Percentiles rank a stretch among this genome's conserved stretches.
Evolutionary conservation across 2,329 filamentous ascomycete genomes (phyloP).

Genomic region (Fonsecaea multimorphosa): DNA sequence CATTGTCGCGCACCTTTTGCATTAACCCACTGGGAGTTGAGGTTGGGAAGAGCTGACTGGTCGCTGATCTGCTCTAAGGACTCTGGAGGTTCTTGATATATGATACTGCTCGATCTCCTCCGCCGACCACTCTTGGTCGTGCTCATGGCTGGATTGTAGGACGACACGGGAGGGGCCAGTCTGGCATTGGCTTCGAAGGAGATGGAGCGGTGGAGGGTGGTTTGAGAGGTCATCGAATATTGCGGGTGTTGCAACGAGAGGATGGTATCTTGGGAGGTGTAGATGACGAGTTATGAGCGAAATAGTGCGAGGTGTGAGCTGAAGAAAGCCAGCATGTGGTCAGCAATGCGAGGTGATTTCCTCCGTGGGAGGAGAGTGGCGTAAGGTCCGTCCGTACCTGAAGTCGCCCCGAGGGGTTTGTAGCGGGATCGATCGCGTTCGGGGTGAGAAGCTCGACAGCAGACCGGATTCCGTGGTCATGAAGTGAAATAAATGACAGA

Average conservation of each 20-base stretch:
- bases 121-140: constrained; percentile 74
- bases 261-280: neutral
- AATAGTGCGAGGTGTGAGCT: constrained; percentile 2
- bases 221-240: constrained; percentile 53
- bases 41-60: constrained; percentile 89
- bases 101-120: constrained; percentile 96
- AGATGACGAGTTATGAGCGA: neutral
- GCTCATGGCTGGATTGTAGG: constrained; percentile 59
- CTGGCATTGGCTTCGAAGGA: constrained; percentile 86
- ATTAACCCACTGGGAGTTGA: constrained; percentile 99
- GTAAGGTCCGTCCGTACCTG: constrained; percentile 15
- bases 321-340: constrained; percentile 5
- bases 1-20: constrained; percentile 77
- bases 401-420: neutral
- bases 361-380: constrained; percentile 5
- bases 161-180: constrained; percentile 62
- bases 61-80: constrained; percentile 97
- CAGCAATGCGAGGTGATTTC: constrained; percentile 8
- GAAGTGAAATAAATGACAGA: constrained; percentile 18
- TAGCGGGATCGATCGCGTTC: constrained; percentile 21
- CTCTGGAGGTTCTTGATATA: constrained; percentile 96
- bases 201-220: constrained; percentile 86
- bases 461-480: constrained; percentile 8
- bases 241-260: neutral
- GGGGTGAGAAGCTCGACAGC: constrained; percentile 25